Base-by-base conservation (phyloP, 2,329 filamentous ascomycete species). In the Cladosporium sp. region DNA sequence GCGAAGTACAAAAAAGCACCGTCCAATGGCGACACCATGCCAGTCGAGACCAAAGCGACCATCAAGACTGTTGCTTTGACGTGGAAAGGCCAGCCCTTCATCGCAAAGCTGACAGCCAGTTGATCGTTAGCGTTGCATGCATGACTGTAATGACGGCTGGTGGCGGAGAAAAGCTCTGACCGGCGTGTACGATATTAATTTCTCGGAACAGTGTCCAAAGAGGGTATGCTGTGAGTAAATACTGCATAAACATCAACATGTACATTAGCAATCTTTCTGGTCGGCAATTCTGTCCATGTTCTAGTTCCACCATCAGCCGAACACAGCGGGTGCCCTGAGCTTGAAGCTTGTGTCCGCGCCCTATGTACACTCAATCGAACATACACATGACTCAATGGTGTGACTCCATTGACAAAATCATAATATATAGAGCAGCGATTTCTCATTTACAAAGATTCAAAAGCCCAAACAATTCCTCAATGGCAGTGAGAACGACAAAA, bases 41-140 rank as follows among this genome's bases (percentile, higher is more conserved):
- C n/a, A 29, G 1, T 50, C 50, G 35, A 35, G 12, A 8, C 5
- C 33, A 35, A 29, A 35, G 12, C 26, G 65, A 37, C 49, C 11
- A 35, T 65, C 16, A 65, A 69, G 49, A 71, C 61, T 35, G 68
- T 74, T 61, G 67, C 67, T 14, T 65, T 76, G 61, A 73, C 71
- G 21, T 74, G 73, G 73, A 68, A 74, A 59, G 73, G 72, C 3
- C 59, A 69, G 60, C 66, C 67, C n/a, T 73, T 71, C 37, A 29
- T 46, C 14, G 56, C 56, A 26, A 40, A 18, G 16, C 10, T 21
- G 23, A 46, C 14, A 12, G 56, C 56, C n/a, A 40, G 2, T 26
- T 57, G 55, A 57, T 55, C 5, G 21, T 28, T 18, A 23, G 40
- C n/a, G 49, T 26, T 33, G 18, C 52, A 31, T 55, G 52, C n/a